Percentiles rank a stretch among this genome's conserved stretches.
These are phyloP conservation scores for Eimeria praecox DNA, from an alignment of 169 alveolate species.

Conservation along the genomic window DNA sequence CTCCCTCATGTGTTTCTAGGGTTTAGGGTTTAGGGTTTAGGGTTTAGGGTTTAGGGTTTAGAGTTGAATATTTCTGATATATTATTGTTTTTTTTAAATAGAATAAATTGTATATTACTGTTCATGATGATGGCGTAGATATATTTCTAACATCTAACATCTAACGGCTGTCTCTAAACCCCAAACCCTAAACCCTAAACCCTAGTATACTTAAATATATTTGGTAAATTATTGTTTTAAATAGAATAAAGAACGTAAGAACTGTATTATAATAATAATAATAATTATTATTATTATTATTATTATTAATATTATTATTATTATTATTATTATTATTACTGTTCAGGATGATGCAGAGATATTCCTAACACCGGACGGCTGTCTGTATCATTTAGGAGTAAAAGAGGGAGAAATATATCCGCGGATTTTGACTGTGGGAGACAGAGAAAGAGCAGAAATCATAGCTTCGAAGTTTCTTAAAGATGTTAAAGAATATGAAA, in stretches of 20 bases:
- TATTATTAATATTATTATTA: no score
- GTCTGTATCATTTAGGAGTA: constrained; percentile 81
- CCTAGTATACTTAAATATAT: no score
- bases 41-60: background rate
- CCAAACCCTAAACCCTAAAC: no score
- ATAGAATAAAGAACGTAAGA: background rate
- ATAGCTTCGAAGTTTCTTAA: constrained; percentile 47
- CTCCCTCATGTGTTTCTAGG: background rate
- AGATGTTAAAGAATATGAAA: constrained; percentile 1
- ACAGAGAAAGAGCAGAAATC: constrained; percentile 65
- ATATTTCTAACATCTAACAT: no score
- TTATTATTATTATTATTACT: background rate
- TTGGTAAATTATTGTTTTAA: no score
- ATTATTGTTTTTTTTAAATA: no score
- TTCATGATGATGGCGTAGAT: no score
- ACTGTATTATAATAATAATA: background rate
- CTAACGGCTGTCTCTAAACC: no score
- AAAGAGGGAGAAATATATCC: constrained; percentile 71
- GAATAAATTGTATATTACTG: no score
- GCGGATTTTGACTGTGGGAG: constrained; percentile 80
- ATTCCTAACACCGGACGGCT: constrained; percentile 73
- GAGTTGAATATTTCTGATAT: background rate
- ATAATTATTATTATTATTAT: no score
- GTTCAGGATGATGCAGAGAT: constrained; percentile 49
- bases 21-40: no score